Base-by-base conservation (phyloP, 768 basidiomycete genomes). In the Gelatoporia subvermispora region DNA sequence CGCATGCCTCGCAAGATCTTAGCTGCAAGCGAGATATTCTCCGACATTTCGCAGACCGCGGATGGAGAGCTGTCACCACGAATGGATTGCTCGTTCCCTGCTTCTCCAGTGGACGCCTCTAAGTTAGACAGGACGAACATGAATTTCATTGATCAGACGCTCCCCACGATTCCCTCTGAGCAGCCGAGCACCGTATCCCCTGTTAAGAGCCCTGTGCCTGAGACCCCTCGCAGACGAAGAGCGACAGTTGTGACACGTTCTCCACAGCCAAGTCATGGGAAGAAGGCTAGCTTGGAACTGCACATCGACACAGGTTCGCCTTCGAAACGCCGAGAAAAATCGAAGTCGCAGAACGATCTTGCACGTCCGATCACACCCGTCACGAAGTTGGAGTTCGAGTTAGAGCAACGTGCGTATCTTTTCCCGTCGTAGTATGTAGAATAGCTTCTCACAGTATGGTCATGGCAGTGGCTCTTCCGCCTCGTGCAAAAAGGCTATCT, bases 211-310 rank as follows among this genome's bases (percentile, higher is more conserved):
- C 35, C 49, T 3, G 51, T 55, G 15, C 59, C 60, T 34, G 63
- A 60, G 46, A 74, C 69, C 5, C 66, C 64, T 23, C 56, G 61
- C 21, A 52, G 49, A 31, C 70, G 75, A 20, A 68, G 87, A 9
- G 85, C 84, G 22, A 88, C 88, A 1, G 79, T 89, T 50, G 79
- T 84, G 16, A 78, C 81, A 22, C 69, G 74, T 22, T 83, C 85
- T 0, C 85, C 84, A 0, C 71, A 76, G 49, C 69, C 68, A 21
- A 50, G 41, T 9, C 44, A 37, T 44, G 35, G 23, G 38, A 62
- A 62, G 47, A 16, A 20, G 22, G 17, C 41, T 8, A 42, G 41
- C 37, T 21, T 39, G 53, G 52, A 41, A 28, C 57, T 61, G 11
- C 66, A 74, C 16, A 57, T 71, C 13, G 73, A 74, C 20, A 53